A percentile compares a stretch with the other conserved stretches of the same genome.
phyloP scores from a whole-genome alignment of 2,329 filamentous ascomycete species.

The Aspergillus sp. region DNA sequence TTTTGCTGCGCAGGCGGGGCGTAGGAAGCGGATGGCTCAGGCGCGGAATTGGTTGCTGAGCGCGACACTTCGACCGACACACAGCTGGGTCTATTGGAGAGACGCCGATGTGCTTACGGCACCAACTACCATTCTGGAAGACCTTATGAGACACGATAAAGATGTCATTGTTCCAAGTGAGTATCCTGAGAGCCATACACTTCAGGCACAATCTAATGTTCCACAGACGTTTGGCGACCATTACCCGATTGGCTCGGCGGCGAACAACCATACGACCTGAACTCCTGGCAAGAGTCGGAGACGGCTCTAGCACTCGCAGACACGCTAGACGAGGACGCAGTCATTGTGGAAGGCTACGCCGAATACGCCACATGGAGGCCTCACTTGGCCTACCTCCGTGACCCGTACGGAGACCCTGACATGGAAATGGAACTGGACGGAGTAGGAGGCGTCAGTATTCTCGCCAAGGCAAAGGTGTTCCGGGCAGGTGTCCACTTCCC shows the following conservation, averaged over 20 bases:
- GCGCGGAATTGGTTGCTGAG: conserved; percentile 96
- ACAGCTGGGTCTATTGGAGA: conserved; percentile 99
- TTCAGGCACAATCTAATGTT: conserved; percentile 24
- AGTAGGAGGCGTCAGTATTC: conserved; percentile 94
- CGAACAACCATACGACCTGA: conserved; percentile 96
- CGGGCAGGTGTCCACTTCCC: conserved; percentile 95
- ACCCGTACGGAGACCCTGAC: conserved; percentile 95
- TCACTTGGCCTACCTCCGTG: conserved; percentile 92
- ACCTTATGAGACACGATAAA: conserved; percentile 98
- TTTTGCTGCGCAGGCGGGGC: conserved; percentile 90
- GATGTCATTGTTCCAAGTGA: conserved; percentile 97
- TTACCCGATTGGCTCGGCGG: conserved; percentile 98
- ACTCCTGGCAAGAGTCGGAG: conserved; percentile 99
- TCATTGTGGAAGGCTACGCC: conserved; percentile 98
- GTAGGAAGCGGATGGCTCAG: conserved; percentile 96
- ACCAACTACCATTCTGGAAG: conserved; percentile 93
- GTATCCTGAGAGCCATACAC: conserved; percentile 46
- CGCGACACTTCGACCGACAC: conserved; percentile 87
- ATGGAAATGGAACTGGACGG: conserved; percentile 99
- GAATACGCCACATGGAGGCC: conserved; percentile 99
- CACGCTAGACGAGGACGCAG: conserved; percentile 93
- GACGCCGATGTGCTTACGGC: conserved; percentile 98
- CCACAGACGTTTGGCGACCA: conserved; percentile 91
- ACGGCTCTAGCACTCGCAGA: conserved; percentile 92
- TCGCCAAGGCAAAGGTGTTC: conserved; percentile 96